These are phyloP conservation scores for Vitellaria paradoxa DNA, from an alignment of 179 eudicot genomes.

Conservation along the genomic window DNA sequence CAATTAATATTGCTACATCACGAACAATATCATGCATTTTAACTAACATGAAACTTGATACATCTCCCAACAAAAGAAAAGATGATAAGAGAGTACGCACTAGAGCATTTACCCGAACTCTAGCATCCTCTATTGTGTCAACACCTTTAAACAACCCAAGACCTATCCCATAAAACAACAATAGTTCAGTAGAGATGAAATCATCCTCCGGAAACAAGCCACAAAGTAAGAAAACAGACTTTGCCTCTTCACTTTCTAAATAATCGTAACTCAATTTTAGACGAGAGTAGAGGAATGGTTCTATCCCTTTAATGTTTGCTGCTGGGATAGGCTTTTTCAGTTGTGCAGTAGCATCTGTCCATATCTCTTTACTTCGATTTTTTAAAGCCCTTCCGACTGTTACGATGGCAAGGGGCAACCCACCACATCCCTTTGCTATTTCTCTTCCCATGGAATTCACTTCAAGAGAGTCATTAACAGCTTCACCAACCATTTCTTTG, in stretches of 20 bases:
- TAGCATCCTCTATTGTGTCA: conserved; percentile 28
- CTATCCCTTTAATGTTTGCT: conserved; percentile 23
- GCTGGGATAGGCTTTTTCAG: conserved; percentile 23
- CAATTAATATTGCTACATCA: conserved; percentile 31
- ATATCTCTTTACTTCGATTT: conserved; percentile 23
- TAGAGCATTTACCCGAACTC: conserved; percentile 26
- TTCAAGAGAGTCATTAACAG: neutral
- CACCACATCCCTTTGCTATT: conserved; percentile 36
- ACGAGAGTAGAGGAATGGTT: neutral
- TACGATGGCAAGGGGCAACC: conserved; percentile 40
- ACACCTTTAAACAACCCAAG: conserved; percentile 30
- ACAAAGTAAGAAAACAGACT: conserved; percentile 28
- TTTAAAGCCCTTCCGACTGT: conserved; percentile 30
- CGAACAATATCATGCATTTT: conserved; percentile 40
- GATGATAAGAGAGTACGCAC: conserved; percentile 29
- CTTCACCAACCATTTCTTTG: conserved; percentile 25
- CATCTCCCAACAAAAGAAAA: conserved; percentile 24
- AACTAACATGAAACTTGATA: too few relatives aligned
- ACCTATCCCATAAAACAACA: conserved; percentile 32
- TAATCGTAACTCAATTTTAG: conserved; percentile 36
- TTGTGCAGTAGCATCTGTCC: conserved; percentile 31
- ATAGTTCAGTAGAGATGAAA: conserved; percentile 27
- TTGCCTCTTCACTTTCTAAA: conserved; percentile 26
- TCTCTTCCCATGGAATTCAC: too few relatives aligned
- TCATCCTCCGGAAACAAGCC: conserved; percentile 38